A percentile compares a stretch with the other conserved stretches of the same genome.
Evolutionary conservation across 768 basidiomycete species (phyloP).

Genomic region (Candolleomyces efflorescens): DNA sequence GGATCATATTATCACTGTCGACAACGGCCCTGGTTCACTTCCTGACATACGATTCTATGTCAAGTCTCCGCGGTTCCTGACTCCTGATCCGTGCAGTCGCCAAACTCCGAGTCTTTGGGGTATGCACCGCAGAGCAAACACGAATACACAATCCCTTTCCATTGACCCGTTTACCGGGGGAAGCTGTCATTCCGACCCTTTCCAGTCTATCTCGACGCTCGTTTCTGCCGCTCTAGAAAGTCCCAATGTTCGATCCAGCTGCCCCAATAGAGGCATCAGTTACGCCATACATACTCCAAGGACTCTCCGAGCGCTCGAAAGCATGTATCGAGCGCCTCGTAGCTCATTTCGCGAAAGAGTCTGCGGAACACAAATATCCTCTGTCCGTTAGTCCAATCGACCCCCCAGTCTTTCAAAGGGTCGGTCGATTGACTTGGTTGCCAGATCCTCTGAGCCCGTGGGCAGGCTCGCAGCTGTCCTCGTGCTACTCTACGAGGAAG

Average conservation of each 20-base stretch:
- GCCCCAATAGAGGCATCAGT: background rate
- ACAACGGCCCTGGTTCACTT: no score
- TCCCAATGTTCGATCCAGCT: background rate
- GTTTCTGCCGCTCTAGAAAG: no score
- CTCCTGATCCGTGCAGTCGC: no score
- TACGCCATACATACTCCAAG: background rate
- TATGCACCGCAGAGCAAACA: no score
- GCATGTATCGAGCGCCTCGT: background rate
- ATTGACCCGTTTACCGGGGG: no score
- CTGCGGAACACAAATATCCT: background rate
- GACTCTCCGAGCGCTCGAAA: background rate
- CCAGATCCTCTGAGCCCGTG: constrained; percentile 27
- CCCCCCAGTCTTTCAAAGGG: constrained; percentile 1
- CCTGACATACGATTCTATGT: no score
- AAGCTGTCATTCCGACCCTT: no score
- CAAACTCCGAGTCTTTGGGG: no score
- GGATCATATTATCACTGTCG: no score
- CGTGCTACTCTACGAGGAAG: constrained; percentile 72
- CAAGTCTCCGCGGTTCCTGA: no score
- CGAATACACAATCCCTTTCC: no score
- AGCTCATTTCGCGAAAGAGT: background rate
- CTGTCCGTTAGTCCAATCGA: constrained; percentile 43
- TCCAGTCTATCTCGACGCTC: no score
- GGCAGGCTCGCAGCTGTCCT: constrained; percentile 71
- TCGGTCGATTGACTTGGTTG: constrained; percentile 11